Percentiles rank a stretch among this genome's conserved stretches.
Conservation (phyloP, 2,329 filamentous ascomycete species). For the Fusarium torulosum region DNA sequence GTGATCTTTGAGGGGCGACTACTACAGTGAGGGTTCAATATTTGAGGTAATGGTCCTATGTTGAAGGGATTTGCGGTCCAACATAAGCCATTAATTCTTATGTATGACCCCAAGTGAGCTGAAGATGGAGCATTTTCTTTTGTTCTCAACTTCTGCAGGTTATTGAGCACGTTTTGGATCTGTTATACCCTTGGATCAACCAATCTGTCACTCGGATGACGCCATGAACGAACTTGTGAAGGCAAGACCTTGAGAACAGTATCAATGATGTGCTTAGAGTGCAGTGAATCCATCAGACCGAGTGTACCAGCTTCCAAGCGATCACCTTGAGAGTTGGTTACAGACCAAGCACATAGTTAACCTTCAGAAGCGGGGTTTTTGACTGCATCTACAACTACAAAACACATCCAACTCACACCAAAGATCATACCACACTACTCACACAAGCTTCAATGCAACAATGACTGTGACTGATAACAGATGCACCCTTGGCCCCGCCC, state of each 20-base stretch:
- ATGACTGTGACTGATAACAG: neutral
- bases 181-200: neutral
- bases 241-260: neutral
- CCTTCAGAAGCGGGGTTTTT: neutral
- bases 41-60: constrained; percentile 1
- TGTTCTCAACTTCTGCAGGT: neutral
- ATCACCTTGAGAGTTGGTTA: neutral
- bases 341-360: neutral
- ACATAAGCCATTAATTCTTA: neutral
- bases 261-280: too few relatives aligned
- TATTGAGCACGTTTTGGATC: neutral
- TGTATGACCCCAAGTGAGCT: neutral
- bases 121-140: neutral
- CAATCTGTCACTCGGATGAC: constrained; percentile 2
- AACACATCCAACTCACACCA: neutral
- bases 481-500: constrained; percentile 28
- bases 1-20: constrained; percentile 13
- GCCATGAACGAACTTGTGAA: neutral
- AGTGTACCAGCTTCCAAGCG: neutral
- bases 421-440: neutral
- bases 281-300: neutral
- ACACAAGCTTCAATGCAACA: neutral
- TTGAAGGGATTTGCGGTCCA: neutral
- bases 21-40: constrained; percentile 1
- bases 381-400: neutral